Evolutionary conservation across 1,139 yeast species (phyloP).

Genomic region (Keqinozyma sinolaborantium): DNA sequence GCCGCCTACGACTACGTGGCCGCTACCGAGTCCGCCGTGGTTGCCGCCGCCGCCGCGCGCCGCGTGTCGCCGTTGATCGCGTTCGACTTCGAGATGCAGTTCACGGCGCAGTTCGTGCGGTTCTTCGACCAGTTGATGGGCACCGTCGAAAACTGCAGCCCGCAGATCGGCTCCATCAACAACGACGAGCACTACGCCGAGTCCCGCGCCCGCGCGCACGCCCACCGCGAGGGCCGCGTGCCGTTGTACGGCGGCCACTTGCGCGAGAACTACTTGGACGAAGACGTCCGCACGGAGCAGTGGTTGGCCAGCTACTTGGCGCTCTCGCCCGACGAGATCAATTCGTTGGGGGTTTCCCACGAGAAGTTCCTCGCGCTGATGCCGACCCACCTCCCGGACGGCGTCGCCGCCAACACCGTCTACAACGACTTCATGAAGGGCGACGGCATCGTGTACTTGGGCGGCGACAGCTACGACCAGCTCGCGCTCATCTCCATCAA

Average conservation of each 20-base stretch:
- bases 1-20: background rate
- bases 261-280: slow-evolving; percentile 27
- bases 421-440: slow-evolving; percentile 35
- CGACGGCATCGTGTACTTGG: slow-evolving; percentile 59
- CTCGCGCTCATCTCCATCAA: slow-evolving; percentile 52
- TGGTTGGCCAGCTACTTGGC: slow-evolving; percentile 19
- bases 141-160: slow-evolving; percentile 18
- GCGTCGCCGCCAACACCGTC: slow-evolving; percentile 15
- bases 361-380: slow-evolving; percentile 15
- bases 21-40: background rate
- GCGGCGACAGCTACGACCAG: slow-evolving; percentile 59
- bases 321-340: slow-evolving; percentile 17
- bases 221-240: slow-evolving; percentile 22
- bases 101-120: slow-evolving; percentile 12
- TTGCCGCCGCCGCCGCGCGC: background rate
- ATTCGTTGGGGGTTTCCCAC: slow-evolving; percentile 18
- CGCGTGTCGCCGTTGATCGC: slow-evolving; percentile 1
- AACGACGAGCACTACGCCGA: slow-evolving; percentile 25
- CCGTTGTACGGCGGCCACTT: slow-evolving; percentile 34
- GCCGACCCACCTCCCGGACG: slow-evolving; percentile 20
- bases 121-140: slow-evolving; percentile 17
- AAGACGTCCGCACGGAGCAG: slow-evolving; percentile 25
- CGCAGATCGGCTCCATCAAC: slow-evolving; percentile 20
- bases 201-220: slow-evolving; percentile 16
- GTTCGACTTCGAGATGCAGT: slow-evolving; percentile 15